Percentiles rank a stretch among this genome's conserved stretches.
Evolutionary conservation across 1,284 basidiomycete genomes (phyloP).

Genomic region (Moesziomyces sp.): DNA sequence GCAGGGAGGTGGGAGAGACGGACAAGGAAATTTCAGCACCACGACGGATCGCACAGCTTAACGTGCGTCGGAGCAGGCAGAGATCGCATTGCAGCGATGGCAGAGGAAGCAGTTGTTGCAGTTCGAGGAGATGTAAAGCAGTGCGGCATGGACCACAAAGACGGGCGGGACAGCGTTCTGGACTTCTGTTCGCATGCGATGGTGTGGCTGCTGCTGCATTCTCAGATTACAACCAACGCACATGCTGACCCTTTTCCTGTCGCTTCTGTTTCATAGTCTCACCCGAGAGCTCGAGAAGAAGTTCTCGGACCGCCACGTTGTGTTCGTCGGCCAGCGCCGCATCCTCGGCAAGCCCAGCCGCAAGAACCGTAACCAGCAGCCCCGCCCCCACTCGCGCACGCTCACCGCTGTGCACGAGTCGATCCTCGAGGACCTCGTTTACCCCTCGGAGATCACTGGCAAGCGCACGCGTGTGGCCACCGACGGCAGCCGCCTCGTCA

Average conservation of each 20-base stretch:
- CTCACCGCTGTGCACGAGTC: constrained; percentile 97
- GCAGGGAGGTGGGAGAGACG: neutral
- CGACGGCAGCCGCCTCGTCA: constrained; percentile 67
- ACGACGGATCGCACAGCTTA: no score
- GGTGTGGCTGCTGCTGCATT: constrained; percentile 1
- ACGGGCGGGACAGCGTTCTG: no score
- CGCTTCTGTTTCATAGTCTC: constrained; percentile 74
- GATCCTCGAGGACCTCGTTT: constrained; percentile 98
- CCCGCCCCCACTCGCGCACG: constrained; percentile 95
- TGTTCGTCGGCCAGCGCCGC: constrained; percentile 97
- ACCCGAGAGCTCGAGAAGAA: constrained; percentile 99
- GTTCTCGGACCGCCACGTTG: constrained; percentile 98
- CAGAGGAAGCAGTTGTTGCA: no score
- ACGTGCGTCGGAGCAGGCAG: no score
- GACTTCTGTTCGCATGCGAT: no score
- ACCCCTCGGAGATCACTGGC: constrained; percentile 97
- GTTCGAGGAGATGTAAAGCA: no score
- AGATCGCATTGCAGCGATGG: no score
- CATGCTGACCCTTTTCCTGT: constrained; percentile 15
- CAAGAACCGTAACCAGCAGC: constrained; percentile 90
- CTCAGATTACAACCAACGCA: neutral
- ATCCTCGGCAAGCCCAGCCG: constrained; percentile 98
- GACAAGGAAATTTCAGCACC: neutral
- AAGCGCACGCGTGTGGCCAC: constrained; percentile 83
- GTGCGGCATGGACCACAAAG: no score